phyloP scores from a whole-genome alignment of 805 yeast genomes.

The Yamadazyma insecticola region DNA sequence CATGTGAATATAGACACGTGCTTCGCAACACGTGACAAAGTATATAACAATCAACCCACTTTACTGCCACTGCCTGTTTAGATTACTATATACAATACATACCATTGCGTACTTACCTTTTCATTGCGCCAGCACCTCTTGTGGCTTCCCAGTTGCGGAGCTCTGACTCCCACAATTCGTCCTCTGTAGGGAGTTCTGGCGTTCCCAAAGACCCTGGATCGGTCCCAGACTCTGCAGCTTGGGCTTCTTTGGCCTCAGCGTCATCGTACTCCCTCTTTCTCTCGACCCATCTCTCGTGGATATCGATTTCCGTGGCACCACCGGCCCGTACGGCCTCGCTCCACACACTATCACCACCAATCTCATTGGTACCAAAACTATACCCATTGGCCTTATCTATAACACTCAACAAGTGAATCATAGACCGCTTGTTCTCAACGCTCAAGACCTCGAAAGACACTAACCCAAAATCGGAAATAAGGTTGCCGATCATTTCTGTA shows the following conservation, averaged over 20 bases:
- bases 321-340: conserved; percentile 90
- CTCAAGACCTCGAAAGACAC: conserved; percentile 87
- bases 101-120: conserved; percentile 3
- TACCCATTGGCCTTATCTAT: conserved; percentile 94
- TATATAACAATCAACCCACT: too few species aligned
- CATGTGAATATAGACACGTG: too few species aligned
- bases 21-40: too few species aligned
- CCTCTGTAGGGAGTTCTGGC: conserved; percentile 48
- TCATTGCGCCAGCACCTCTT: conserved; percentile 13
- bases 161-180: conserved; percentile 63
- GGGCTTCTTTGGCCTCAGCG: conserved; percentile 38
- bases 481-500: conserved; percentile 73
- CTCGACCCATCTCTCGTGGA: conserved; percentile 95
- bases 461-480: conserved; percentile 81
- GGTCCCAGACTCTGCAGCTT: too few species aligned
- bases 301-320: conserved; percentile 55
- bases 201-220: too few species aligned
- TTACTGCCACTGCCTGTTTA: too few species aligned
- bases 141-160: conserved; percentile 24
- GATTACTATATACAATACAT: too few species aligned
- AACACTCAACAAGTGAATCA: conserved; percentile 73
- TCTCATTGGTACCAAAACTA: conserved; percentile 84
- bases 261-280: conserved; percentile 74
- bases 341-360: conserved; percentile 98
- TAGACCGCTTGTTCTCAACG: conserved; percentile 85